Percentiles rank a stretch among this genome's conserved stretches.
These are phyloP conservation scores for Copromyces sp. DNA, from an alignment of 495 filamentous ascomycete species.

Conservation along the genomic window DNA sequence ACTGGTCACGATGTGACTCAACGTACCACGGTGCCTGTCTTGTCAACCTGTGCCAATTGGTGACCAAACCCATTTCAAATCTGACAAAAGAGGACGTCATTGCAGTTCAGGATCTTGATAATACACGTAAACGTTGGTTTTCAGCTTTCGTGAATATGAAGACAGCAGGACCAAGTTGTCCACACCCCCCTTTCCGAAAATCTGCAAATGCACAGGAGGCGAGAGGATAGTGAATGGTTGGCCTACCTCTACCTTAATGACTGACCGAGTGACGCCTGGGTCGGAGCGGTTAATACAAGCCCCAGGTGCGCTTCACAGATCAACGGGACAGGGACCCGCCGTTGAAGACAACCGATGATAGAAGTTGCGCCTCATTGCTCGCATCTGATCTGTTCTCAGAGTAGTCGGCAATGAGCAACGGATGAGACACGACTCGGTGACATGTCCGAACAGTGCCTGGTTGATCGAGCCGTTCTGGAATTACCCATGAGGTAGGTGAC, in stretches of 20 bases:
- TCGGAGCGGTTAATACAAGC: not conserved
- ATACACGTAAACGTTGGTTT: not conserved
- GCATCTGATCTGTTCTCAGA: not conserved
- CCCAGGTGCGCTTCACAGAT: not conserved
- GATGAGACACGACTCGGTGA: not conserved
- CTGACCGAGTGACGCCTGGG: not conserved
- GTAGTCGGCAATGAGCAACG: not conserved
- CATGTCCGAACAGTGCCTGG: not conserved
- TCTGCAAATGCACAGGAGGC: not conserved
- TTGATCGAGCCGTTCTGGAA: not conserved
- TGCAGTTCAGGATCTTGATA: not conserved
- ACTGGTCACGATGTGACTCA: not conserved
- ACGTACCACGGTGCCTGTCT: not conserved
- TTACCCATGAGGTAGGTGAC: not conserved
- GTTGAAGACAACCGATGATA: not conserved
- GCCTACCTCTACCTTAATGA: not conserved
- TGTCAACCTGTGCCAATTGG: not conserved
- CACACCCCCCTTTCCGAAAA: not conserved
- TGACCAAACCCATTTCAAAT: not conserved
- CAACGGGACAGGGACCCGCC: not conserved
- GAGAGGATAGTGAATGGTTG: not conserved
- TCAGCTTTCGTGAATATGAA: not conserved
- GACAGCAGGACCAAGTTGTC: not conserved
- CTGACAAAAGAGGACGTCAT: not conserved
- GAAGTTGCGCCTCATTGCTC: not conserved